Base-by-base conservation (phyloP, 2,329 filamentous ascomycete genomes). In the Aspergillus novofumigatus region DNA sequence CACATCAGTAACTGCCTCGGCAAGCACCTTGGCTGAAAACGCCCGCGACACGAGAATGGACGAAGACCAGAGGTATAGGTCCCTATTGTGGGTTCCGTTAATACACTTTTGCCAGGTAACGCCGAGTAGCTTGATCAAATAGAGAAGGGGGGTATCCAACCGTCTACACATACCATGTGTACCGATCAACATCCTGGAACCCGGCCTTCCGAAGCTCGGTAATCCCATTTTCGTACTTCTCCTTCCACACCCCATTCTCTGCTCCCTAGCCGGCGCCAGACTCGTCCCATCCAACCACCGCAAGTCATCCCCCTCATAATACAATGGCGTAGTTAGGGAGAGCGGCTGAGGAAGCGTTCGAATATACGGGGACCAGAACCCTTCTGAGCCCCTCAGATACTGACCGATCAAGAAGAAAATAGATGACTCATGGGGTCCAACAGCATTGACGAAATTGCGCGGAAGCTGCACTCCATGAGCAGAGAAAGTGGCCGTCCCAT, bases 381-480 rank as follows among this genome's bases (percentile, higher is more conserved):
- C 89, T 1, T 78, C 66, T 1, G 72, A 55, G 1, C 82, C 83
- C 2, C 80, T 72, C 32, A 91, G 76, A 66, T 85, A 86, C 69
- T 92, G 84, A 59, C 86, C 83, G 67, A 89, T 80, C 5, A 92
- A 78, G 61, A 89, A 87, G 72, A 91, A 88, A 3, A 86, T 81
- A 8, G 84, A 81, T 51, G 86, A 73, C 56, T 89, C 83, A 62
- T 89, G 82, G 0, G 84, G 80, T 1, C 81, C 80, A 1, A 80
- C 71, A 4, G 67, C 65, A 1, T 76, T 64, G 49, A 88, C 70
- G 62, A 89, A 85, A 1, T 67, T 66, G 0, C 62, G 51, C 0
- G 83, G 80, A 49, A 89, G 83, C 5, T 63, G 57, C 14, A 76
- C 60, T 1, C 65, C 72, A 49, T 75, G 71, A 11, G 63, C 65